A percentile compares a stretch with the other conserved stretches of the same genome.
These are phyloP conservation scores for Excoecaria agallocha DNA, from an alignment of 345 rosid genomes.

Conservation along the genomic window DNA sequence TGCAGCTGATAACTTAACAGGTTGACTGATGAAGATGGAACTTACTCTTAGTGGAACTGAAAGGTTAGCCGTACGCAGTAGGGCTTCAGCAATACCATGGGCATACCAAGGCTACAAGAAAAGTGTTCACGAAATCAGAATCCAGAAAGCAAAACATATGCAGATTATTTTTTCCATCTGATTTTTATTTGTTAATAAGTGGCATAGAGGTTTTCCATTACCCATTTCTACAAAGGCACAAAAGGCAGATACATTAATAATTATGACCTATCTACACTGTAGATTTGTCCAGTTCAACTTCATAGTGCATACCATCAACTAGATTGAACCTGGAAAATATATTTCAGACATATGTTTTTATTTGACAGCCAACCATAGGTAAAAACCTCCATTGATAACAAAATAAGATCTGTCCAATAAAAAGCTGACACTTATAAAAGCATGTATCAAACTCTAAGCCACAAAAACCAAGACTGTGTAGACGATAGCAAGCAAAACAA, in stretches of 20 bases:
- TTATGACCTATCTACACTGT: background rate
- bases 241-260: background rate
- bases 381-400: background rate
- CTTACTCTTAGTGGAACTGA: conserved; percentile 81
- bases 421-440: no score
- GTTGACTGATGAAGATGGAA: conserved; percentile 5
- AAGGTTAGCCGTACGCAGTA: conserved; percentile 82
- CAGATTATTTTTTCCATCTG: background rate
- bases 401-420: no score
- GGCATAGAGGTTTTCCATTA: background rate
- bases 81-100: conserved; percentile 96
- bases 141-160: no score
- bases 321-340: background rate
- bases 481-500: no score
- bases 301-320: background rate
- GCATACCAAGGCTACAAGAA: conserved; percentile 61
- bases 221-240: background rate
- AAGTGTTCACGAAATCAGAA: no score
- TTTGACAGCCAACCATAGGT: background rate
- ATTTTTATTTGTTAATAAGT: background rate
- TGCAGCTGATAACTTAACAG: background rate
- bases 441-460: no score
- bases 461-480: no score
- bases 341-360: background rate
- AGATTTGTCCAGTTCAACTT: background rate